phyloP scores from a whole-genome alignment of 371 early-diverging fungal genomes.

The Mucor ambiguus region DNA sequence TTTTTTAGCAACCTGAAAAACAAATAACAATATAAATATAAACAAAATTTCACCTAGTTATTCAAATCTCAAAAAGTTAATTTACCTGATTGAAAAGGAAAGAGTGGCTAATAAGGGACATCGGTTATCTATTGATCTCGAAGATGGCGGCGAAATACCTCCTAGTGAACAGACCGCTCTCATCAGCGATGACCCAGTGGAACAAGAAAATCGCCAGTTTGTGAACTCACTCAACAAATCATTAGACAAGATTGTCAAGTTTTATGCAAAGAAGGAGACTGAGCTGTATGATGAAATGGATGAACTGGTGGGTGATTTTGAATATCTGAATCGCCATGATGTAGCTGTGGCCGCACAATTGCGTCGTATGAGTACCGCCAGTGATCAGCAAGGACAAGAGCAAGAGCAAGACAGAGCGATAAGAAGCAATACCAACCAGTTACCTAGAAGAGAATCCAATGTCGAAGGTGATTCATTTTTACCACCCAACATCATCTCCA shows the following conservation, averaged over 20 bases:
- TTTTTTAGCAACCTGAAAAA: not conserved
- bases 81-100: conserved; percentile 89
- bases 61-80: conserved; percentile 86
- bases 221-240: conserved; percentile 77
- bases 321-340: conserved; percentile 16
- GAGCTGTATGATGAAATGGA: conserved; percentile 73
- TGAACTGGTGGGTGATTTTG: conserved; percentile 46
- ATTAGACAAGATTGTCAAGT: conserved; percentile 75
- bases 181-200: conserved; percentile 33
- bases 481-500: conserved; percentile 47
- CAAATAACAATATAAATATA: not conserved
- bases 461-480: conserved; percentile 44
- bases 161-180: conserved; percentile 50
- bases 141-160: conserved; percentile 16
- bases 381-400: not conserved
- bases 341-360: not conserved
- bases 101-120: conserved; percentile 51
- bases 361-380: conserved; percentile 9
- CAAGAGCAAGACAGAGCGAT: not conserved
- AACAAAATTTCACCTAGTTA: conserved; percentile 55
- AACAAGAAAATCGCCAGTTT: conserved; percentile 61
- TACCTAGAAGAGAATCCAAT: conserved; percentile 42
- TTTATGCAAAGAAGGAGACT: conserved; percentile 83
- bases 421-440: conserved; percentile 28
- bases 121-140: conserved; percentile 29